Percentiles rank a stretch among this genome's conserved stretches.
Conservation (phyloP, 768 basidiomycete genomes). For the Amyloporia xantha region DNA sequence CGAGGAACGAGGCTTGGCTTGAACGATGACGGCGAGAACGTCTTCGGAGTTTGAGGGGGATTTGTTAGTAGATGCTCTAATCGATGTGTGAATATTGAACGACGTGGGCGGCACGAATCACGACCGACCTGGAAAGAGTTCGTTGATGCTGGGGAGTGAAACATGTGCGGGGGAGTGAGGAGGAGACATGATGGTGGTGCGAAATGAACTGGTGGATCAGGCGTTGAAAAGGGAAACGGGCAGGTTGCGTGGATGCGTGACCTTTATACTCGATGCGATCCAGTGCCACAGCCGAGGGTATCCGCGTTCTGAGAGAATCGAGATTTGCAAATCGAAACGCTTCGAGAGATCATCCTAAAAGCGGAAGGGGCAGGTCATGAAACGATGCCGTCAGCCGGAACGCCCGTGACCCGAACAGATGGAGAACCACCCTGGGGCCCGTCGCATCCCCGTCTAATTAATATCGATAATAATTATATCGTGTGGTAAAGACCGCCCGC, state of each 20-base stretch:
- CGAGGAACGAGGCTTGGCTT: not conserved
- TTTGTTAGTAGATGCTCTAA: slow-evolving; percentile 1
- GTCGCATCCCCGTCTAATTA: no score
- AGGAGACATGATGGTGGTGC: slow-evolving; percentile 3
- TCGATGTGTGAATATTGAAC: not conserved
- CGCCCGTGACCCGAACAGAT: not conserved
- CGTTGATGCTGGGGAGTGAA: slow-evolving; percentile 19
- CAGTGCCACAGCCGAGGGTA: not conserved
- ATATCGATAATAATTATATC: no score
- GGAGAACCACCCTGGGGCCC: no score
- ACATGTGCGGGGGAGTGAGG: slow-evolving; percentile 1
- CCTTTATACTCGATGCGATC: slow-evolving; percentile 5
- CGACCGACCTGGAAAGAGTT: slow-evolving; percentile 17
- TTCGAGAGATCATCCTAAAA: not conserved
- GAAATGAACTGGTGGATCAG: not conserved
- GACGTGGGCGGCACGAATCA: not conserved
- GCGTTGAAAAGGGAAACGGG: not conserved
- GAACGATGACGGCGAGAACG: not conserved
- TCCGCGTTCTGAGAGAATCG: not conserved
- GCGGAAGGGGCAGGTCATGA: not conserved
- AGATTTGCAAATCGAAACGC: slow-evolving; percentile 2
- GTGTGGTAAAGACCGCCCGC: no score
- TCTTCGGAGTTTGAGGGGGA: not conserved
- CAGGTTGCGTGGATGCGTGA: not conserved
- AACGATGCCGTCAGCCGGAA: not conserved